Base-by-base conservation (phyloP, 2,329 filamentous ascomycete genomes). In the Kalmusia sp. region DNA sequence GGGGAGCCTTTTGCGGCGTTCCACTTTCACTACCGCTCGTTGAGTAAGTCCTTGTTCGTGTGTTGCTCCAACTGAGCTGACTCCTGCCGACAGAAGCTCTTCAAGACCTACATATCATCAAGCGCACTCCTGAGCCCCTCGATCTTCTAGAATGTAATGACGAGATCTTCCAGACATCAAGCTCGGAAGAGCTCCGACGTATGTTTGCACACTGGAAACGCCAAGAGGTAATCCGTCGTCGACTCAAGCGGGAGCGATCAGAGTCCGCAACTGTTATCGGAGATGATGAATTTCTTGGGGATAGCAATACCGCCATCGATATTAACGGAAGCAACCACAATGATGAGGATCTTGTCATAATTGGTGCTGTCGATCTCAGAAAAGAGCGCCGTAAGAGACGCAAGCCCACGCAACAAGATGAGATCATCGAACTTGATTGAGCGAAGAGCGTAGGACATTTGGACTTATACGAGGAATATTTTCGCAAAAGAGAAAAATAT, bases 21-120 rank as follows among this genome's bases (percentile, higher is more conserved):
- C 35, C 41, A 48, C n/a, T 66, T 63, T 31, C 44, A 56, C 62
- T 66, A 62, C 45, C 58, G 60, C 28, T 66, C 62, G 6, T 25
- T 51, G 9, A 53, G 59, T 62, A 55, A 61, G 15, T 11, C n/a
- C 30, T 5, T 12, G 7, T 25, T 6, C 3, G 15, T 19, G 9
- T 44, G 6, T 14, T 24, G 3, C 7, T 6, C 21, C n/a, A 4
- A 38, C 6, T n/a, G 3, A 1, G n/a, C 12, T 3, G 14, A 6
- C 19, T 2, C 27, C 14, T n/a, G n/a, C 6, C 2, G 3, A 15
- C 31, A 59, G 58, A 31, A 2, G 54, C 54, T 0, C 58, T 75
- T 4, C 66, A 73, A 57, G 57, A 59, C n/a, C 59, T 73, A 6
- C 41, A 61, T 35, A 58, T 75, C n/a, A 58, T 74, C 6, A 55